A percentile compares a stretch with the other conserved stretches of the same genome.
Conservation (phyloP, 371 early-diverging fungal species). For the Mucor plumbeus region DNA sequence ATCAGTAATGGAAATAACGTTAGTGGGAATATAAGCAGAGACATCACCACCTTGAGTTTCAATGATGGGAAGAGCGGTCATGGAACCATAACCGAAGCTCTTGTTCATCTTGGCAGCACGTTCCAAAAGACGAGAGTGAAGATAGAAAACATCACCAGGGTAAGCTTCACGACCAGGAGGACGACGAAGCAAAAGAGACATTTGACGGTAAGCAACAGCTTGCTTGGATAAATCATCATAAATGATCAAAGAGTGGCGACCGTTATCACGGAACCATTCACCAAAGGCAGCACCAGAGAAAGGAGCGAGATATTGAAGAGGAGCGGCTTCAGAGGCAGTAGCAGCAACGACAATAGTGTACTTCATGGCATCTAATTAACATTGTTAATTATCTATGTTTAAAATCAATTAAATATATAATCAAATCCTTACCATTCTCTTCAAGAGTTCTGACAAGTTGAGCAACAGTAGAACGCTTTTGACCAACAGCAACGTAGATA, state of each 20-base stretch:
- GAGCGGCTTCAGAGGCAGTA: constrained; percentile 95
- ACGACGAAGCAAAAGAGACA: constrained; percentile 96
- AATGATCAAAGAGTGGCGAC: constrained; percentile 92
- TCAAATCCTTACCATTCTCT: constrained; percentile 63
- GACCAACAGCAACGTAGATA: constrained; percentile 96
- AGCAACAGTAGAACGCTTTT: constrained; percentile 97
- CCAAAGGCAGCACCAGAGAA: constrained; percentile 94
- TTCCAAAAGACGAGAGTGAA: constrained; percentile 96
- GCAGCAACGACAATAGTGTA: constrained; percentile 96
- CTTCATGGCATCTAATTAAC: constrained; percentile 59
- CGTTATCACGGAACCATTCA: constrained; percentile 97
- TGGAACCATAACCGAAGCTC: constrained; percentile 88
- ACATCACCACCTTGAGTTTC: constrained; percentile 99
- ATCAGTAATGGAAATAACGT: constrained; percentile 98
- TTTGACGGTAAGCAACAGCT: constrained; percentile 98
- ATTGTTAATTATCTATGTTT: background rate
- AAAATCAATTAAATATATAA: background rate
- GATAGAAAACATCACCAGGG: constrained; percentile 98
- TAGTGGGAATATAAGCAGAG: constrained; percentile 98
- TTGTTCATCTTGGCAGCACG: constrained; percentile 98
- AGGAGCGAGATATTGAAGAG: constrained; percentile 95
- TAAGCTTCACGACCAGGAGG: constrained; percentile 98
- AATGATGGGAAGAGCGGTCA: constrained; percentile 97
- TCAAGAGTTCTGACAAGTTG: constrained; percentile 96
- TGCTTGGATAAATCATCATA: constrained; percentile 98